Conservation (phyloP, 129 eudicot species). For the Flaveria sonorensis region DNA sequence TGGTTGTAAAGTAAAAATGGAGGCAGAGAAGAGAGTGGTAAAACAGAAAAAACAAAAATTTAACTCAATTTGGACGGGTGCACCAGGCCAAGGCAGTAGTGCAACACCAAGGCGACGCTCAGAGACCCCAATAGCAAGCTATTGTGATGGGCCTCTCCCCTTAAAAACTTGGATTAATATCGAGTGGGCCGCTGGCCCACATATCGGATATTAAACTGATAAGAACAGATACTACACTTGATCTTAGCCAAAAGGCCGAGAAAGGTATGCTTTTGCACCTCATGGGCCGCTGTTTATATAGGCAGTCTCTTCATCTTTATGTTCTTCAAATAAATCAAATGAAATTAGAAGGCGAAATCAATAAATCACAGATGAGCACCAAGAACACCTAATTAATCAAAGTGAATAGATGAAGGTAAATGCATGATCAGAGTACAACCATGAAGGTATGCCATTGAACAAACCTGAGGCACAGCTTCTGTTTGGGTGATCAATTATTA, state of each 20-base stretch:
- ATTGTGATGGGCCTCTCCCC: constrained; percentile 21
- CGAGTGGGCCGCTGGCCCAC: constrained; percentile 30
- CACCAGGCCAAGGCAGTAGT: constrained; percentile 25
- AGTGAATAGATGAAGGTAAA: no score
- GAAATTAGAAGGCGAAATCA: no score
- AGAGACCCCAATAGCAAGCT: constrained; percentile 32
- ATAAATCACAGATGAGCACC: no score
- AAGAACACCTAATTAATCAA: no score
- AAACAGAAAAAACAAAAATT: background rate
- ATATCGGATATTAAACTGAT: constrained; percentile 50
- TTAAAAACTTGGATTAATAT: constrained; percentile 27
- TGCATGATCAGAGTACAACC: no score
- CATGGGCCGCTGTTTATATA: background rate
- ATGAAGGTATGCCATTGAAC: no score
- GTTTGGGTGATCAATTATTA: no score
- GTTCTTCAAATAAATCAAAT: background rate
- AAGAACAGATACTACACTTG: constrained; percentile 88
- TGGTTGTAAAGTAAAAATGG: no score
- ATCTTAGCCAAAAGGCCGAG: constrained; percentile 93
- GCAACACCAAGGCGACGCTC: constrained; percentile 19
- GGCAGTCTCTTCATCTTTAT: background rate
- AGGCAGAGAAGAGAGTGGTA: background rate
- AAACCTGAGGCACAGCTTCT: no score
- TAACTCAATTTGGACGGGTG: background rate
- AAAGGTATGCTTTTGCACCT: constrained; percentile 50